phyloP scores from a whole-genome alignment of 2,329 filamentous ascomycete genomes.

The Arthrinium phaeospermum region DNA sequence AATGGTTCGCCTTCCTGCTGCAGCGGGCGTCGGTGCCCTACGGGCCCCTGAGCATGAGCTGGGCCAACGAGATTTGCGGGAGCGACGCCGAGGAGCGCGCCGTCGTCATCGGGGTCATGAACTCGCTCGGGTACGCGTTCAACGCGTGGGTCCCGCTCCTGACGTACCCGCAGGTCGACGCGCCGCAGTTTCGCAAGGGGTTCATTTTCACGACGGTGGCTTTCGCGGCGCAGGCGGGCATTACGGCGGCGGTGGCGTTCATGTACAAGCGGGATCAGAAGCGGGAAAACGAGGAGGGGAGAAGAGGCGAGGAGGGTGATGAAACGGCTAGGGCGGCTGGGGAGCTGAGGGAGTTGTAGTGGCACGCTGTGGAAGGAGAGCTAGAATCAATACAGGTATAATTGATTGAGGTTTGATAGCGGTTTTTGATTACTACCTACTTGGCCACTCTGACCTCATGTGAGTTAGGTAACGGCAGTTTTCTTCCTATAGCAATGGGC shows the following conservation, averaged over 20 bases:
- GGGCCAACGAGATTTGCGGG: slow-evolving; percentile 45
- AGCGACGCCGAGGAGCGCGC: slow-evolving; percentile 48
- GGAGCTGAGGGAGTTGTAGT: not conserved
- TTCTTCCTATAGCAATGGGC: too few species aligned
- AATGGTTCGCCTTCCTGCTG: slow-evolving; percentile 32
- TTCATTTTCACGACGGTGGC: slow-evolving; percentile 32
- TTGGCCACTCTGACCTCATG: too few species aligned
- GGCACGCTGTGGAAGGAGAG: too few species aligned
- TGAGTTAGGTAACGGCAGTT: too few species aligned
- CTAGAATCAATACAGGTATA: too few species aligned
- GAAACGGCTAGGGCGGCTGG: not conserved
- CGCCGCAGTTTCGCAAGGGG: slow-evolving; percentile 34
- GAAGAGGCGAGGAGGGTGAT: not conserved
- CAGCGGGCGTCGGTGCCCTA: slow-evolving; percentile 29
- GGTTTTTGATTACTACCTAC: too few species aligned
- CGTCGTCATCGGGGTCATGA: slow-evolving; percentile 49
- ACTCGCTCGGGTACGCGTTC: slow-evolving; percentile 44
- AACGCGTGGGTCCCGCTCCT: slow-evolving; percentile 43
- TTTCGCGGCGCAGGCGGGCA: slow-evolving; percentile 29
- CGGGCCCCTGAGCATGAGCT: slow-evolving; percentile 36
- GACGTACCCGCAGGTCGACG: slow-evolving; percentile 37
- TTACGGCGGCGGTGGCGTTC: slow-evolving; percentile 29
- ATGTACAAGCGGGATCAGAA: slow-evolving; percentile 30
- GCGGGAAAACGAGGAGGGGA: not conserved
- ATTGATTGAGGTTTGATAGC: too few species aligned